These are phyloP conservation scores for Madurella fahalii DNA, from an alignment of 2,329 filamentous ascomycete species.

Conservation along the genomic window DNA sequence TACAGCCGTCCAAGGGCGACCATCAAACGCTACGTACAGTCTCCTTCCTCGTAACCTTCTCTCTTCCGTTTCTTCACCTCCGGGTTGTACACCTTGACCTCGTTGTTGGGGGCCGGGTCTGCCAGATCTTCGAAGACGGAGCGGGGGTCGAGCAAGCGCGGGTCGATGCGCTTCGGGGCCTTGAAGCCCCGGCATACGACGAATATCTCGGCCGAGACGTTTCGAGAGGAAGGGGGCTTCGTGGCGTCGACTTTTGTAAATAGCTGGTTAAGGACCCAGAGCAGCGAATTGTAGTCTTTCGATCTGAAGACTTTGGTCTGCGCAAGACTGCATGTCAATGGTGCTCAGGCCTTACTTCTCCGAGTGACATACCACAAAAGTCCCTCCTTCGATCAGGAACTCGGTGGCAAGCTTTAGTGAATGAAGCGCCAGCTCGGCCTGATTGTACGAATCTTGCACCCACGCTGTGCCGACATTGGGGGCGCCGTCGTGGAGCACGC, in stretches of 20 bases:
- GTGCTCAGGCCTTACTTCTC: too few relatives aligned
- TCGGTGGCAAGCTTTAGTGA: conserved; percentile 92
- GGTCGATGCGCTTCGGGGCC: conserved; percentile 88
- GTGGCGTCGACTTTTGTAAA: conserved; percentile 95
- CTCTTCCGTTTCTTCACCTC: conserved; percentile 96
- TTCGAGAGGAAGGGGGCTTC: conserved; percentile 91
- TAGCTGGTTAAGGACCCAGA: conserved; percentile 97
- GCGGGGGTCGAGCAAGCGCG: conserved; percentile 83
- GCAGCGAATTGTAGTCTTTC: conserved; percentile 91
- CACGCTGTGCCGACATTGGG: conserved; percentile 97
- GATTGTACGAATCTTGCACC: conserved; percentile 97
- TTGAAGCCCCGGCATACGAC: conserved; percentile 95
- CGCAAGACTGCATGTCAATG: neutral
- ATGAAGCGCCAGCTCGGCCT: conserved; percentile 87
- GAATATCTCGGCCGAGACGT: conserved; percentile 97
- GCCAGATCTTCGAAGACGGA: conserved; percentile 91
- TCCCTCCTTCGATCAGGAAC: conserved; percentile 83
- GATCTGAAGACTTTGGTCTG: conserved; percentile 90
- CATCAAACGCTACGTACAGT: conserved; percentile 45
- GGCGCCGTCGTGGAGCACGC: conserved; percentile 92
- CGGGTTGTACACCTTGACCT: conserved; percentile 96
- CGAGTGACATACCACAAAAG: conserved; percentile 58
- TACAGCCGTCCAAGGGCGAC: neutral
- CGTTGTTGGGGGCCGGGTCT: conserved; percentile 83
- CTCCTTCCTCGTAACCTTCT: conserved; percentile 95